phyloP scores from a whole-genome alignment of 1,284 basidiomycete species.

The Ganoderma boninense region DNA sequence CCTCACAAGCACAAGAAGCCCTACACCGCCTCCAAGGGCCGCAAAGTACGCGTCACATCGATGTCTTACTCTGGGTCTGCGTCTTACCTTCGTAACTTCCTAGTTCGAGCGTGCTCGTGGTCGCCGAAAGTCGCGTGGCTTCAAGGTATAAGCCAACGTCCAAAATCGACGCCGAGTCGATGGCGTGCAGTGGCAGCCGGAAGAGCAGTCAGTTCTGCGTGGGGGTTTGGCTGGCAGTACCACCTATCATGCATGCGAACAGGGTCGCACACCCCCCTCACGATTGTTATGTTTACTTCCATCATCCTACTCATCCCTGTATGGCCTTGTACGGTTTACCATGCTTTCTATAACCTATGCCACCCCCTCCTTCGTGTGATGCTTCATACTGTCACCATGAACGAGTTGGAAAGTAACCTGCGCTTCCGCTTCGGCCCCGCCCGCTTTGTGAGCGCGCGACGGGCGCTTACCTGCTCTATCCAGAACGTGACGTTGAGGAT shows the following conservation, averaged over 20 bases:
- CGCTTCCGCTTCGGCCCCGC: background rate
- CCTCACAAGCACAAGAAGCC: conserved; percentile 96
- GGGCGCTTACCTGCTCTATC: background rate
- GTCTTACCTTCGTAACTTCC: conserved; percentile 20
- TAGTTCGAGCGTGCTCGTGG: conserved; percentile 91
- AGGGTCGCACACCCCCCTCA: conserved; percentile 27
- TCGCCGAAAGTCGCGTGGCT: conserved; percentile 92
- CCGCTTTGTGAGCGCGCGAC: too few relatives aligned
- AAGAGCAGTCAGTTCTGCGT: conserved; percentile 29
- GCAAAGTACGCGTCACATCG: conserved; percentile 69
- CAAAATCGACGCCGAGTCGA: conserved; percentile 40
- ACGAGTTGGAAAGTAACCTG: background rate
- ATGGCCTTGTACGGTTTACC: conserved; percentile 35
- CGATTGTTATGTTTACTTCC: conserved; percentile 37
- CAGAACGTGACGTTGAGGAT: too few relatives aligned
- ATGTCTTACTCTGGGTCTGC: background rate
- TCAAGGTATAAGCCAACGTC: conserved; percentile 76
- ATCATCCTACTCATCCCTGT: conserved; percentile 31
- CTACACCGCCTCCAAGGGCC: conserved; percentile 93
- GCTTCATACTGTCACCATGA: background rate
- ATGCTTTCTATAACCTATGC: conserved; percentile 34
- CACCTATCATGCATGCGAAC: conserved; percentile 35
- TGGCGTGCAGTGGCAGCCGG: conserved; percentile 24
- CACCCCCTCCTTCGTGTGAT: conserved; percentile 13
- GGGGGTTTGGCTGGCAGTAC: conserved; percentile 35